Evolutionary conservation across 2,329 filamentous ascomycete species (phyloP).

Genomic region (Didymella arachidicola): DNA sequence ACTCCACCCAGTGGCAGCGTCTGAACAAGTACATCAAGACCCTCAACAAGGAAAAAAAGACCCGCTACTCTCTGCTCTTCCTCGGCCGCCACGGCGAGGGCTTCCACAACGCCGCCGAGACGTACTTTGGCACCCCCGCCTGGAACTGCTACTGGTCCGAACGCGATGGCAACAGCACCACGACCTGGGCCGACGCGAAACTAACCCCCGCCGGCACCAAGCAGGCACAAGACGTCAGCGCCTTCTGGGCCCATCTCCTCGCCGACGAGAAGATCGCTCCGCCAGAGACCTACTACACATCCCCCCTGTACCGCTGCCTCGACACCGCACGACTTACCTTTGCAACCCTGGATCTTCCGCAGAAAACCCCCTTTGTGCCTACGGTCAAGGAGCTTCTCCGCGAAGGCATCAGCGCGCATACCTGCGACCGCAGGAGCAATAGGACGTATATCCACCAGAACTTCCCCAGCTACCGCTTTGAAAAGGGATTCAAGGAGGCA

Average conservation of each 20-base stretch:
- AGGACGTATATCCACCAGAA: slow-evolving; percentile 61
- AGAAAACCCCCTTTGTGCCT: slow-evolving; percentile 62
- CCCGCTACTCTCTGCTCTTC: slow-evolving; percentile 71
- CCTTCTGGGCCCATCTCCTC: slow-evolving; percentile 65
- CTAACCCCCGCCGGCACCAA: slow-evolving; percentile 65
- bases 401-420: slow-evolving; percentile 72
- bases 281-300: slow-evolving; percentile 71
- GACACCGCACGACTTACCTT: slow-evolving; percentile 71
- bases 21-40: slow-evolving; percentile 65
- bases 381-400: slow-evolving; percentile 70
- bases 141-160: slow-evolving; percentile 77
- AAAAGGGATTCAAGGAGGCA: slow-evolving; percentile 67
- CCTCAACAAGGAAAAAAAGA: slow-evolving; percentile 60
- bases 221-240: slow-evolving; percentile 66
- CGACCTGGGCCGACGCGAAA: slow-evolving; percentile 69
- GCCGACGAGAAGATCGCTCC: slow-evolving; percentile 63
- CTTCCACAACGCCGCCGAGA: slow-evolving; percentile 69
- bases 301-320: slow-evolving; percentile 69
- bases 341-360: slow-evolving; percentile 60
- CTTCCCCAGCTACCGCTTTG: slow-evolving; percentile 65
- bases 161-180: slow-evolving; percentile 69
- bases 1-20: slow-evolving; percentile 69
- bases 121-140: slow-evolving; percentile 70
- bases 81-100: slow-evolving; percentile 76
- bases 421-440: slow-evolving; percentile 69